Percentiles rank a stretch among this genome's conserved stretches.
These are phyloP conservation scores for Cystoisospora suis DNA, from an alignment of 169 alveolate genomes.

Conservation along the genomic window DNA sequence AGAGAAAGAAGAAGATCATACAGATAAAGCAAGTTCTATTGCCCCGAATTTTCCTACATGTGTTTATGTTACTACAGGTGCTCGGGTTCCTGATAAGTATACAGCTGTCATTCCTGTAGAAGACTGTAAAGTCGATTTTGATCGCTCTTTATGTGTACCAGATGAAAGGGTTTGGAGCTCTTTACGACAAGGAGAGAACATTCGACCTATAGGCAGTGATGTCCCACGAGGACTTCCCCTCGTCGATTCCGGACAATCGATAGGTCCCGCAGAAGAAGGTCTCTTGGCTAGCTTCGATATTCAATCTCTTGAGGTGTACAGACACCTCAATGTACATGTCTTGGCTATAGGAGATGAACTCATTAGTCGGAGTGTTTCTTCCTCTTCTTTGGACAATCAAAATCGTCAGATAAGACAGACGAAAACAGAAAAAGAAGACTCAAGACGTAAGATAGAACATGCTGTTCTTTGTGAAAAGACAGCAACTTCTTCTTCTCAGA, in stretches of 20 bases:
- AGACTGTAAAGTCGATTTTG: background rate
- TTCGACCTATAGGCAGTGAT: slow-evolving; percentile 11
- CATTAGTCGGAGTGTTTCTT: background rate
- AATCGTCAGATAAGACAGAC: no score
- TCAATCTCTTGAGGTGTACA: slow-evolving; percentile 2
- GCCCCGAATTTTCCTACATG: no score
- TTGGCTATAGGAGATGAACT: slow-evolving; percentile 27
- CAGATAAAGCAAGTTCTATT: no score
- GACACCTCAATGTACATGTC: background rate
- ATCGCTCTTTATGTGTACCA: background rate
- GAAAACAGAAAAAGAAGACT: no score
- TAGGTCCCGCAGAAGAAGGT: slow-evolving; percentile 29
- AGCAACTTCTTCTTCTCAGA: no score
- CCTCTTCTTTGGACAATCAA: no score
- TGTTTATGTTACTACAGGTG: slow-evolving; percentile 17
- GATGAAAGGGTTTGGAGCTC: background rate
- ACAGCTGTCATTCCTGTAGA: slow-evolving; percentile 14
- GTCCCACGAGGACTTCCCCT: background rate
- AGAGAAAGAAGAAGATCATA: no score
- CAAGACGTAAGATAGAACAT: no score
- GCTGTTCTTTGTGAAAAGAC: no score
- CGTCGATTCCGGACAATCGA: background rate
- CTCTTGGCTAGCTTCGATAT: background rate
- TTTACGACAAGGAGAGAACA: background rate
- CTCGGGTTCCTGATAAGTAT: background rate